Evolutionary conservation across 495 filamentous ascomycete species (phyloP).

Genomic region (Neurospora intermedia): DNA sequence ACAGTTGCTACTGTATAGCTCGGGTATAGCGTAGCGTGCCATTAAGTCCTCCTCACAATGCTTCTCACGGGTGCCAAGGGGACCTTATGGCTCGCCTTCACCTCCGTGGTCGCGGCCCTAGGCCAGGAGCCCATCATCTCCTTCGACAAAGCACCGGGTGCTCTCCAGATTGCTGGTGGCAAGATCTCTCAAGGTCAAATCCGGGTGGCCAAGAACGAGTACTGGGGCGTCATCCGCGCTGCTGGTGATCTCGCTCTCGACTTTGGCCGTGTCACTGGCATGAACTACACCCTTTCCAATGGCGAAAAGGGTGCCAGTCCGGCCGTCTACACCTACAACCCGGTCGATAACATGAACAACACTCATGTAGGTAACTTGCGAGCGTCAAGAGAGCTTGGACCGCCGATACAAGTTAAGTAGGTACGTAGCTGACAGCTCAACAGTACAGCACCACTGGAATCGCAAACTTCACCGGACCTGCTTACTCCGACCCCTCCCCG

Average conservation of each 20-base stretch:
- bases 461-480: slow-evolving; percentile 33
- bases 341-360: slow-evolving; percentile 35
- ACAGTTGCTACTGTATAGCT: background rate
- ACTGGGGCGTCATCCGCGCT: slow-evolving; percentile 56
- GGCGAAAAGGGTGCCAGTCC: slow-evolving; percentile 29
- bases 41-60: slow-evolving; percentile 10
- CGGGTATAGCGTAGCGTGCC: background rate
- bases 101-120: slow-evolving; percentile 30
- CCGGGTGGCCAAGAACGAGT: slow-evolving; percentile 45
- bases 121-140: slow-evolving; percentile 48
- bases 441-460: slow-evolving; percentile 35
- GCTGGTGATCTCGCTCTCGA: slow-evolving; percentile 56
- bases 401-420: background rate
- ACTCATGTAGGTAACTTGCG: slow-evolving; percentile 26
- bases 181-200: slow-evolving; percentile 36
- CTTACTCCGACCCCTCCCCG: slow-evolving; percentile 33
- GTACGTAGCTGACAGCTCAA: background rate
- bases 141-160: slow-evolving; percentile 27
- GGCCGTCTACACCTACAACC: slow-evolving; percentile 31
- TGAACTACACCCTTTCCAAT: slow-evolving; percentile 45
- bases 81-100: slow-evolving; percentile 16
- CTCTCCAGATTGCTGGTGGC: slow-evolving; percentile 37
- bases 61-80: slow-evolving; percentile 12
- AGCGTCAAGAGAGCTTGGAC: background rate
- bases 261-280: slow-evolving; percentile 58